These are phyloP conservation scores for Phytophthora multivora DNA, from an alignment of 352 stramenopile genomes.

Conservation along the genomic window DNA sequence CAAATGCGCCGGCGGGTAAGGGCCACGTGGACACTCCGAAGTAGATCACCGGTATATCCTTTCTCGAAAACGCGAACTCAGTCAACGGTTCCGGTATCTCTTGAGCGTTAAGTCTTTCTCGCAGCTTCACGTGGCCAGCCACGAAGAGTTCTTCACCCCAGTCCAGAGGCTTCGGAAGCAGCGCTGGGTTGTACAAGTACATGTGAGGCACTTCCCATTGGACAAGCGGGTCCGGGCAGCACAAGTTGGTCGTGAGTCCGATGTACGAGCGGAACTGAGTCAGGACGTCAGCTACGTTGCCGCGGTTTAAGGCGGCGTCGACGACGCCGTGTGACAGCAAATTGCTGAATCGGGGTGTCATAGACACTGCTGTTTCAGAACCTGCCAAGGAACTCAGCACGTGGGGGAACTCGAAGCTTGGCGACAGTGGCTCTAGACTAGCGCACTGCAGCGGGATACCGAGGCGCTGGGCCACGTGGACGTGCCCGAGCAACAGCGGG, in stretches of 20 bases:
- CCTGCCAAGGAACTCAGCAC: conserved; percentile 30
- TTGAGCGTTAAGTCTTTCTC: not conserved
- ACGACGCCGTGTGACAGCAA: conserved; percentile 33
- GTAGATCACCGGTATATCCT: conserved; percentile 35
- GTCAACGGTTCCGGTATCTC: not conserved
- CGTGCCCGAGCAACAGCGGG: conserved; percentile 43
- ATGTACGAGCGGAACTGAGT: conserved; percentile 46
- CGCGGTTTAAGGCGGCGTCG: conserved; percentile 37
- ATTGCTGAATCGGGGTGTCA: conserved; percentile 30
- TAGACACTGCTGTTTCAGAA: conserved; percentile 16
- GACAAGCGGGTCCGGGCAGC: conserved; percentile 25
- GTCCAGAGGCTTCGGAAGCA: conserved; percentile 44
- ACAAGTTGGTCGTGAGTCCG: conserved; percentile 24
- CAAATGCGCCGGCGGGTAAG: conserved; percentile 23
- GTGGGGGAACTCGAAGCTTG: conserved; percentile 47
- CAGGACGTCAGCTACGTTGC: conserved; percentile 31
- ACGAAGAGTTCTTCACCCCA: conserved; percentile 47
- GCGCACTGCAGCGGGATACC: conserved; percentile 52
- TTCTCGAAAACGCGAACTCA: conserved; percentile 7
- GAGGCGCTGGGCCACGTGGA: conserved; percentile 45
- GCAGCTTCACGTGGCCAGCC: conserved; percentile 36
- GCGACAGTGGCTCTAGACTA: conserved; percentile 36
- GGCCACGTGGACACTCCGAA: conserved; percentile 35
- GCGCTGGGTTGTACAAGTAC: conserved; percentile 42
- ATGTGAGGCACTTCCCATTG: conserved; percentile 46